Percentiles rank a stretch among this genome's conserved stretches.
These are phyloP conservation scores for Jaapia argillacea DNA, from an alignment of 768 basidiomycete species.

Conservation along the genomic window DNA sequence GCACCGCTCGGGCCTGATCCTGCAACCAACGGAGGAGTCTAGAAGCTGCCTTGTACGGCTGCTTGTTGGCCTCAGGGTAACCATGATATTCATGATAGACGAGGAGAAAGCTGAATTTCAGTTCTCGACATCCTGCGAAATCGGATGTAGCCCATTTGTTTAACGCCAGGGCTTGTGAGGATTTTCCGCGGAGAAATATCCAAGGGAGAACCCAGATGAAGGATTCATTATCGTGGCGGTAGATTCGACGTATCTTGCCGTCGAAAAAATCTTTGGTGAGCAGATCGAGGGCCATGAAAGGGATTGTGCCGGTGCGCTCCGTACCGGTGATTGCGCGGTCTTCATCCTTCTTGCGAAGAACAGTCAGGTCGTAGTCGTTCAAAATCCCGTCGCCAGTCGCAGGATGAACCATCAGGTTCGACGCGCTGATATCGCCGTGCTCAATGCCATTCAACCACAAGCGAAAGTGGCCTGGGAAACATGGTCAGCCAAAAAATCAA, in stretches of 20 bases:
- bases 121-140: no score
- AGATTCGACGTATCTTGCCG: constrained; percentile 11
- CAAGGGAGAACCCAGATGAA: constrained; percentile 21
- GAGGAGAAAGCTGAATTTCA: no score
- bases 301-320: constrained; percentile 16
- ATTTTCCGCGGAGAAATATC: no score
- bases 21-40: no score
- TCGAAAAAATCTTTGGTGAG: constrained; percentile 8
- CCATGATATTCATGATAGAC: no score
- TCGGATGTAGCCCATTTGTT: no score
- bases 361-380: constrained; percentile 20
- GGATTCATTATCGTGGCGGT: constrained; percentile 24
- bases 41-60: no score
- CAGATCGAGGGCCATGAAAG: constrained; percentile 24
- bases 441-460: constrained; percentile 13
- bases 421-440: constrained; percentile 21
- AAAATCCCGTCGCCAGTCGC: constrained; percentile 13
- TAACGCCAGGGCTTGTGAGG: no score
- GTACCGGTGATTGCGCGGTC: constrained; percentile 1
- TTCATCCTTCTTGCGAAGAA: constrained; percentile 2
- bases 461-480: no score
- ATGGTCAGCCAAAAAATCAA: no score
- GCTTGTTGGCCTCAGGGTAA: no score
- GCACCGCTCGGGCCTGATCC: no score
- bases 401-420: constrained; percentile 21